These are phyloP conservation scores for Hericium alpestre DNA, from an alignment of 768 basidiomycete species.

Conservation along the genomic window DNA sequence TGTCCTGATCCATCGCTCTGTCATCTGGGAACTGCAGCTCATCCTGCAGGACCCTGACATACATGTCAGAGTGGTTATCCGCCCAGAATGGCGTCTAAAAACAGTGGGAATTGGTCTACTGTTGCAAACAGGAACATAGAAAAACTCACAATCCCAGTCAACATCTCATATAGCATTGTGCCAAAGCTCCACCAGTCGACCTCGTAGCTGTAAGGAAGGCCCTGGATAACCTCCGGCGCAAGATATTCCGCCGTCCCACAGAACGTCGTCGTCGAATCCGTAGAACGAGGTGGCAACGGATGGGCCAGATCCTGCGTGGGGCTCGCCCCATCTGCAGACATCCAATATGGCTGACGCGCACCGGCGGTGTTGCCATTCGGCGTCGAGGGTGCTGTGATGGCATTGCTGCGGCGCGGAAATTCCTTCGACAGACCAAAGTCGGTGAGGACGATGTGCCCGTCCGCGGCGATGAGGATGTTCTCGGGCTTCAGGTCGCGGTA, in stretches of 20 bases:
- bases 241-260: slow-evolving; percentile 96
- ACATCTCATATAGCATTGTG: slow-evolving; percentile 95
- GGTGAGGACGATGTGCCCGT: slow-evolving; percentile 93
- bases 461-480: slow-evolving; percentile 87
- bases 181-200: slow-evolving; percentile 99
- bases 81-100: slow-evolving; percentile 85
- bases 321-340: slow-evolving; percentile 46
- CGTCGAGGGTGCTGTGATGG: slow-evolving; percentile 46
- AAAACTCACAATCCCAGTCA: slow-evolving; percentile 83
- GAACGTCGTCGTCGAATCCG: slow-evolving; percentile 74
- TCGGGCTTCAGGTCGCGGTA: slow-evolving; percentile 97
- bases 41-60: slow-evolving; percentile 83
- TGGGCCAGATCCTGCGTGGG: slow-evolving; percentile 32
- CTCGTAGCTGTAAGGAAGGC: slow-evolving; percentile 81
- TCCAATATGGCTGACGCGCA: slow-evolving; percentile 64
- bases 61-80: slow-evolving; percentile 91
- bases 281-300: slow-evolving; percentile 47
- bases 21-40: slow-evolving; percentile 87
- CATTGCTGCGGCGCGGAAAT: slow-evolving; percentile 49
- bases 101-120: slow-evolving; percentile 9
- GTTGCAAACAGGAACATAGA: slow-evolving; percentile 1
- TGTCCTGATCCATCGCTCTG: slow-evolving; percentile 86
- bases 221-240: slow-evolving; percentile 93
- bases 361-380: slow-evolving; percentile 41
- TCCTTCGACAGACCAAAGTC: slow-evolving; percentile 95